Evolutionary conservation across 2,329 filamentous ascomycete genomes (phyloP).

Genomic region (Erysiphe pulchra): DNA sequence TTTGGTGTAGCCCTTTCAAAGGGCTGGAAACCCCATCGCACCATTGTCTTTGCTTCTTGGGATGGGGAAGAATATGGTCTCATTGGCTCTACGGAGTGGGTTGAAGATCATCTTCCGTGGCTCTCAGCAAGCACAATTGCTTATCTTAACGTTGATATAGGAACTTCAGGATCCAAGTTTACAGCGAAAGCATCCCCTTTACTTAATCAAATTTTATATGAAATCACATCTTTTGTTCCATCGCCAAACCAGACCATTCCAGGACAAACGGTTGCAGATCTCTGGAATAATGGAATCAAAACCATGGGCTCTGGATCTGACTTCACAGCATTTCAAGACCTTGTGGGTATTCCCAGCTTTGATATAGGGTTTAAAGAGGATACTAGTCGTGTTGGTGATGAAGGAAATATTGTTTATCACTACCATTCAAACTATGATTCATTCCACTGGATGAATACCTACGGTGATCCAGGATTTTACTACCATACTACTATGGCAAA

Average conservation of each 20-base stretch:
- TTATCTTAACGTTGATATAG: slow-evolving; percentile 68
- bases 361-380: slow-evolving; percentile 26
- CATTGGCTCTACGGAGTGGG: slow-evolving; percentile 64
- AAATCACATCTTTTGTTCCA: slow-evolving; percentile 24
- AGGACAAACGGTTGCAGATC: slow-evolving; percentile 16
- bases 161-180: slow-evolving; percentile 30
- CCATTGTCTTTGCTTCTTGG: slow-evolving; percentile 65
- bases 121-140: slow-evolving; percentile 37
- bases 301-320: slow-evolving; percentile 41
- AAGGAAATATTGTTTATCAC: slow-evolving; percentile 30
- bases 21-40: slow-evolving; percentile 68
- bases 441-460: slow-evolving; percentile 61
- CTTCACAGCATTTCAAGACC: slow-evolving; percentile 41
- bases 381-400: slow-evolving; percentile 8
- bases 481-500: slow-evolving; percentile 32
- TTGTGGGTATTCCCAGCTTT: slow-evolving; percentile 22
- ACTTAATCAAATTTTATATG: slow-evolving; percentile 32
- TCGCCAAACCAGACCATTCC: slow-evolving; percentile 15
- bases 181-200: slow-evolving; percentile 31
- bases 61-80: slow-evolving; percentile 58
- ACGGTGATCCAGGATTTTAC: slow-evolving; percentile 40
- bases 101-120: slow-evolving; percentile 62
- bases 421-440: slow-evolving; percentile 74
- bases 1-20: slow-evolving; percentile 45
- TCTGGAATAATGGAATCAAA: slow-evolving; percentile 26